phyloP scores from a whole-genome alignment of 441 rosid genomes.

The Theobroma grandiflorum region DNA sequence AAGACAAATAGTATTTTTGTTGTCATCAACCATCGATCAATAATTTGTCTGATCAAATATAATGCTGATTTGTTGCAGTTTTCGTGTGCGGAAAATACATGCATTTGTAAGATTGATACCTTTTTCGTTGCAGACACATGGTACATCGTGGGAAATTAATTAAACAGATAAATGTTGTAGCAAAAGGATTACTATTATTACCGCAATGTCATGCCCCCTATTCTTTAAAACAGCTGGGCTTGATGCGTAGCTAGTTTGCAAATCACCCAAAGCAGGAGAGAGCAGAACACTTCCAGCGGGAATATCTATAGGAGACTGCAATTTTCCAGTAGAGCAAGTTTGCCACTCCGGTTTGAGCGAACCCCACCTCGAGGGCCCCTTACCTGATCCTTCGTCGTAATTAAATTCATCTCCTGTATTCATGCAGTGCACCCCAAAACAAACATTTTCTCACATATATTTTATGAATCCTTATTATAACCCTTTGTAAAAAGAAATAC shows the following conservation, averaged over 20 bases:
- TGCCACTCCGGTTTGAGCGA: constrained; percentile 49
- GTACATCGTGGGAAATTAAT: too few relatives aligned
- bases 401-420: constrained; percentile 30
- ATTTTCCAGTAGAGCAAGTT: constrained; percentile 51
- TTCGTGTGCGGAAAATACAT: neutral
- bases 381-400: constrained; percentile 42
- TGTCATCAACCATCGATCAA: too few relatives aligned
- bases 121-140: too few relatives aligned
- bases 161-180: too few relatives aligned
- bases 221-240: constrained; percentile 49
- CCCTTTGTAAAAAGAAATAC: too few relatives aligned
- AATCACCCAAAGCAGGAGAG: constrained; percentile 33
- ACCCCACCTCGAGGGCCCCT: constrained; percentile 54
- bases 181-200: neutral
- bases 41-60: too few relatives aligned
- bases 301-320: constrained; percentile 75
- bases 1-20: too few relatives aligned
- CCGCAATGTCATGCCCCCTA: constrained; percentile 60
- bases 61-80: too few relatives aligned
- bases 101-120: too few relatives aligned
- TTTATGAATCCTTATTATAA: too few relatives aligned
- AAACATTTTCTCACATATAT: too few relatives aligned
- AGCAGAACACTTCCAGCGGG: constrained; percentile 32
- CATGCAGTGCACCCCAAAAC: neutral
- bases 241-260: constrained; percentile 48